Evolutionary conservation across 1,284 basidiomycete genomes (phyloP).

Genomic region (Cryptococcus sp.): DNA sequence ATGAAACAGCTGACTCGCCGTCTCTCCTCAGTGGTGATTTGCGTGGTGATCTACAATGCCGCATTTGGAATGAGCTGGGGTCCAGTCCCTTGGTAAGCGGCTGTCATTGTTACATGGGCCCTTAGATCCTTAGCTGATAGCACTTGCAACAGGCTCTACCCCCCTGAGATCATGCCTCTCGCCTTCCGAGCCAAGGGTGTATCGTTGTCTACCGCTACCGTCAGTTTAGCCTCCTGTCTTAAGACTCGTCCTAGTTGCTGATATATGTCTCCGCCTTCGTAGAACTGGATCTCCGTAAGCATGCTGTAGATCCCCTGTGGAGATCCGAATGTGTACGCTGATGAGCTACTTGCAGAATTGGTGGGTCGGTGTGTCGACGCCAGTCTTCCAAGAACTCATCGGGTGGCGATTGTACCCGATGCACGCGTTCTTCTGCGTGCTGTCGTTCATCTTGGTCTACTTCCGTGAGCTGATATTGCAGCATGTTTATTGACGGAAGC

Average conservation of each 20-base stretch:
- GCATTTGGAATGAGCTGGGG: slow-evolving; percentile 68
- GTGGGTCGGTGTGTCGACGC: slow-evolving; percentile 80
- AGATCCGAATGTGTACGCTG: background rate
- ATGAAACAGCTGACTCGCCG: too few relatives aligned
- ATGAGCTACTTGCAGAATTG: slow-evolving; percentile 34
- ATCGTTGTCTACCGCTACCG: slow-evolving; percentile 79
- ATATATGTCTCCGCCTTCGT: background rate
- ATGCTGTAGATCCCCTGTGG: background rate
- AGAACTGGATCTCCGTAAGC: slow-evolving; percentile 66
- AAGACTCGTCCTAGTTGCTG: background rate
- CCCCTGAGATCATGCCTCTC: slow-evolving; percentile 90
- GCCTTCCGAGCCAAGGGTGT: slow-evolving; percentile 90
- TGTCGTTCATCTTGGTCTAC: slow-evolving; percentile 69
- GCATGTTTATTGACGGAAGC: background rate
- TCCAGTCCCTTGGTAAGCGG: slow-evolving; percentile 48
- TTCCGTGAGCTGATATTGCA: slow-evolving; percentile 22
- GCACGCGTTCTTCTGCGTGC: slow-evolving; percentile 90
- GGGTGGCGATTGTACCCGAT: slow-evolving; percentile 92
- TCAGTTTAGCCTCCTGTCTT: slow-evolving; percentile 27
- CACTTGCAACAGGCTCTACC: slow-evolving; percentile 79
- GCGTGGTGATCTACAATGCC: slow-evolving; percentile 91
- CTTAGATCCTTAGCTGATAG: too few relatives aligned
- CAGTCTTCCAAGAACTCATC: slow-evolving; percentile 82
- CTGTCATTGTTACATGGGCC: too few relatives aligned
- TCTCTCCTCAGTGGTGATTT: slow-evolving; percentile 64